Evolutionary conservation across 805 yeast genomes (phyloP).

Genomic region (Saccharomycopsis selenospora): DNA sequence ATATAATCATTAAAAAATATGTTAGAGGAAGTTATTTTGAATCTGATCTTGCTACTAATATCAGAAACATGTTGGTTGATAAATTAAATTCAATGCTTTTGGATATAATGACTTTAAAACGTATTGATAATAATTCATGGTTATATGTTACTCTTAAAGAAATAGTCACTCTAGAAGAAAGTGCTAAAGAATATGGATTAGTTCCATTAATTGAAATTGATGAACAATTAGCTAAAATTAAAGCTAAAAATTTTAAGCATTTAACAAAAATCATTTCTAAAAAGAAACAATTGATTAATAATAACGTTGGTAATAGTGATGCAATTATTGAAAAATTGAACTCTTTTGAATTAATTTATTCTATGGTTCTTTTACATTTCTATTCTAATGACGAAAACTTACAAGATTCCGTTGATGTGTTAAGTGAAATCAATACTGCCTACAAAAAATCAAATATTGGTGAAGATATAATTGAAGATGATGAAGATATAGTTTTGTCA

Average conservation of each 20-base stretch:
- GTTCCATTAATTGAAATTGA: conserved; percentile 42
- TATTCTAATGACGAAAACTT: conserved; percentile 50
- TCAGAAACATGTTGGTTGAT: conserved; percentile 44
- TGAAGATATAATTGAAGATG: conserved; percentile 28
- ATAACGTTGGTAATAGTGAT: conserved; percentile 19
- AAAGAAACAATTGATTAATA: conserved; percentile 21
- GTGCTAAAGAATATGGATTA: conserved; percentile 19
- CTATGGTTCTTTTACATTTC: conserved; percentile 70
- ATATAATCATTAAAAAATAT: conserved; percentile 27
- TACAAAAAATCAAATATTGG: conserved; percentile 40
- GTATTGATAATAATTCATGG: conserved; percentile 50
- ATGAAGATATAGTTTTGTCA: conserved; percentile 27
- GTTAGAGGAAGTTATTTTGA: conserved; percentile 22
- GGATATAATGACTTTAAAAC: conserved; percentile 40
- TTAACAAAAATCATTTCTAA: conserved; percentile 35
- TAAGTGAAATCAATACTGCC: conserved; percentile 64
- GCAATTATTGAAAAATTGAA: conserved; percentile 35
- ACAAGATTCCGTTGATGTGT: conserved; percentile 64
- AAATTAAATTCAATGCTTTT: conserved; percentile 64
- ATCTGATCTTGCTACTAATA: conserved; percentile 24
- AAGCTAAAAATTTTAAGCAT: conserved; percentile 40
- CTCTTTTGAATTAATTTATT: conserved; percentile 70
- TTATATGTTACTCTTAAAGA: conserved; percentile 44
- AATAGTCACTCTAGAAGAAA: conserved; percentile 27
- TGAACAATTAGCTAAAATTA: conserved; percentile 45